Evolutionary conservation across 345 rosid genomes (phyloP), one percentile per base, ranked within the genome.

Genomic region (Bruguiera sexangula): DNA sequence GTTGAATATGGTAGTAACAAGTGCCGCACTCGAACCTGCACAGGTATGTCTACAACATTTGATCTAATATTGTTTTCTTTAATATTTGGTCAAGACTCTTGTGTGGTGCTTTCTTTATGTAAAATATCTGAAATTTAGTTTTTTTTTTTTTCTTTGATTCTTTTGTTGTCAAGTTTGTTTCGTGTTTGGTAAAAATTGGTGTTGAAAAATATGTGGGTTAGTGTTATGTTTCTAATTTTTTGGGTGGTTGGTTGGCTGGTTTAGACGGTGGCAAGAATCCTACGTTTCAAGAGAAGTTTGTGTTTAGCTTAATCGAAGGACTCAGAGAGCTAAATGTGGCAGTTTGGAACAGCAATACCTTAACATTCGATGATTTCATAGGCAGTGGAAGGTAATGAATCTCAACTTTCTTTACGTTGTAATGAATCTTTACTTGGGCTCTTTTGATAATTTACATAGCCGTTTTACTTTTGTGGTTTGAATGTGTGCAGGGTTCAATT

Each of bases 211-310:
- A 21, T 56, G 29, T 22, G 11, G 30, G 60, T 24, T 56, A 6
- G 24, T 24, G 13, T 56, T 9, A 15, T 56, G 5, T 8, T 24
- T 27, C 29, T 56, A 22, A 27, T 8, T 56, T 1, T 15, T 6
- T 56, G 29, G 29, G 22, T 56, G 29, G 6, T 24, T 29, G 24
- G 11, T 21, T 51, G 7, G 0, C 18, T 62, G 31, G 60, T 62
- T 51, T 62, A 88, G 98, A 95, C 88, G 99, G 99, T 63, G 91
- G 89, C 21, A 90, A 73, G 46, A 86, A 85, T 63, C 98, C 98
- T 3, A 86, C 84, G 1, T 95, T 95, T 46, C 96, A 95, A 78
- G 99, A 95, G 83, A 95, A 89, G 82, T 92, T 92, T 76, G 82
- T 85, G 62, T 83, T 88, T 69, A 78, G 82, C 27, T 67, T 95